Percentiles rank a stretch among this genome's conserved stretches.
Conservation (phyloP, 495 filamentous ascomycete species). For the Cetradonia linearis region DNA sequence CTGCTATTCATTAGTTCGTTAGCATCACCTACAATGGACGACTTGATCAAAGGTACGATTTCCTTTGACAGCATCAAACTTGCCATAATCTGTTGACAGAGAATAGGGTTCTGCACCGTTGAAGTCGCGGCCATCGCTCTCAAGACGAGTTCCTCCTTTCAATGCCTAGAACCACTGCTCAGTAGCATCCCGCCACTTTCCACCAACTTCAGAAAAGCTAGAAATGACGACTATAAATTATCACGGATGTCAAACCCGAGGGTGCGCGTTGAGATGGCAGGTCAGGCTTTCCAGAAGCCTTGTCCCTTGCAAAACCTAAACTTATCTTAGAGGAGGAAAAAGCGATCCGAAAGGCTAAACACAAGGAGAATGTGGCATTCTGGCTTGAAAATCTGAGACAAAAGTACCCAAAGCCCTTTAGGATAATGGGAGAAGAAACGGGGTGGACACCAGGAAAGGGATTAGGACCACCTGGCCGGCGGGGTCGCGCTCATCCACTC, state of each 20-base stretch:
- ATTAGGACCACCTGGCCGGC: background rate
- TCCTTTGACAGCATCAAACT: background rate
- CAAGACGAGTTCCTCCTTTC: too few relatives aligned
- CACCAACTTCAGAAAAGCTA: background rate
- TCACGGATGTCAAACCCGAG: too few relatives aligned
- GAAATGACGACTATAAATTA: too few relatives aligned
- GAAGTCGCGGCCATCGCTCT: background rate
- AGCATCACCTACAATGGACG: background rate
- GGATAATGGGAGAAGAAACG: background rate
- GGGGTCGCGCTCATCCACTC: background rate
- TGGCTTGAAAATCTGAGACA: background rate
- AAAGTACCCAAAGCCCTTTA: background rate
- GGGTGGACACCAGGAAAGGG: background rate
- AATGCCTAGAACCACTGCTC: background rate
- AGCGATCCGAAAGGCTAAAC: background rate
- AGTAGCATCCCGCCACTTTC: background rate
- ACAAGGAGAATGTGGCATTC: background rate
- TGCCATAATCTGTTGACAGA: background rate
- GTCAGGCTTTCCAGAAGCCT: too few relatives aligned
- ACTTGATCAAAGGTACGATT: background rate
- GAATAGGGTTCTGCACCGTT: background rate
- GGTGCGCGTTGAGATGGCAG: too few relatives aligned
- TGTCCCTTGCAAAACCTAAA: background rate
- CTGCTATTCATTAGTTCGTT: background rate
- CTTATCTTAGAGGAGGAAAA: background rate